These are phyloP conservation scores for Eimeria falciformis DNA, from an alignment of 169 alveolate species.

Conservation along the genomic window DNA sequence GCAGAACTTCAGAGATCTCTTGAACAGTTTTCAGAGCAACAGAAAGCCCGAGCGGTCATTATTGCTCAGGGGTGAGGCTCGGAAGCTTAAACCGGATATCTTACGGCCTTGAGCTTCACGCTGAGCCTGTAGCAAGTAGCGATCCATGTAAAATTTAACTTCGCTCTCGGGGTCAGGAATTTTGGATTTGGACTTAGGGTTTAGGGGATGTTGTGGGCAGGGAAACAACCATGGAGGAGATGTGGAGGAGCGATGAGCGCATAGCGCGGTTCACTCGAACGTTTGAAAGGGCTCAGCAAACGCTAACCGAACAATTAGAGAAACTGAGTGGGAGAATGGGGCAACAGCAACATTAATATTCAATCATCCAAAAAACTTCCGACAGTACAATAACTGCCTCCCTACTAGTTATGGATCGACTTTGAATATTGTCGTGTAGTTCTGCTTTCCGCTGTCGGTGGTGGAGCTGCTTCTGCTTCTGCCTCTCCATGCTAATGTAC, in stretches of 20 bases:
- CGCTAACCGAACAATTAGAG: slow-evolving; percentile 29
- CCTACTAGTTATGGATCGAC: too few relatives aligned
- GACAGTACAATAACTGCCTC: too few relatives aligned
- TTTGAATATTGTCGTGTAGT: too few relatives aligned
- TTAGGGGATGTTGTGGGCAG: slow-evolving; percentile 25
- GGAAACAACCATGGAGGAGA: slow-evolving; percentile 87
- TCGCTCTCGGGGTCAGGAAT: too few relatives aligned
- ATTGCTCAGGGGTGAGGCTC: slow-evolving; percentile 70
- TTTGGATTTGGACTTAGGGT: not conserved
- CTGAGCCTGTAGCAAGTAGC: not conserved
- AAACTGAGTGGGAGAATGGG: slow-evolving; percentile 52
- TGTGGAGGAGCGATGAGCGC: slow-evolving; percentile 86
- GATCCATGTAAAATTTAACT: not conserved
- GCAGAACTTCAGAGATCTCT: slow-evolving; percentile 58
- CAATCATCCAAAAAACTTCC: too few relatives aligned
- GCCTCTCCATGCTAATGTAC: too few relatives aligned
- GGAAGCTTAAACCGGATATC: not conserved
- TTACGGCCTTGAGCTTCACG: not conserved
- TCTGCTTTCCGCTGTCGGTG: too few relatives aligned
- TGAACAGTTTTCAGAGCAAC: slow-evolving; percentile 52
- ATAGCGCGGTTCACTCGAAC: slow-evolving; percentile 85
- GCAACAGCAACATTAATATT: too few relatives aligned
- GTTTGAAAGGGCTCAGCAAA: slow-evolving; percentile 75
- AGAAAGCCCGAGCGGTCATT: slow-evolving; percentile 60
- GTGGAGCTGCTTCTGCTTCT: not conserved